These are phyloP conservation scores for Symmetrospora coprosmae DNA, from an alignment of 768 basidiomycete genomes.

Conservation along the genomic window DNA sequence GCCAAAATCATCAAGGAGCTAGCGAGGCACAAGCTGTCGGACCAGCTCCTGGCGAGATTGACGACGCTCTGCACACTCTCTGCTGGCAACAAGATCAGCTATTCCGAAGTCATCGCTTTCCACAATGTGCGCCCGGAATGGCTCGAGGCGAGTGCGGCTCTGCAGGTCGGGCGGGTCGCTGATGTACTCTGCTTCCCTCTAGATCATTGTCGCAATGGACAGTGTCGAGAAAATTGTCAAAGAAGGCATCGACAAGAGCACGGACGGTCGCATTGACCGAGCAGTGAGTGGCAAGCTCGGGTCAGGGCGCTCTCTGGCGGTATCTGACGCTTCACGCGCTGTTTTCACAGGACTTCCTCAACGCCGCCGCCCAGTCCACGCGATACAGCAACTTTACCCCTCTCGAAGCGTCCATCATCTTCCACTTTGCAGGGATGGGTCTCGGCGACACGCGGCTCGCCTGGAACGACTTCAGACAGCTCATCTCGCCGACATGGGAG, in stretches of 20 bases:
- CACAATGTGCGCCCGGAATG: slow-evolving; percentile 62
- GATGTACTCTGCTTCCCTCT: too few relatives aligned
- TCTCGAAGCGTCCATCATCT: slow-evolving; percentile 95
- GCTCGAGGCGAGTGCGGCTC: too few relatives aligned
- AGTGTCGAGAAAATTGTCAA: slow-evolving; percentile 66
- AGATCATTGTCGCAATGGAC: slow-evolving; percentile 55
- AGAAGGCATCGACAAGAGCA: slow-evolving; percentile 74
- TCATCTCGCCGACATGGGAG: slow-evolving; percentile 79
- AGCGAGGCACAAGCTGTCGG: slow-evolving; percentile 91
- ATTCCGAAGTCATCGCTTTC: slow-evolving; percentile 91
- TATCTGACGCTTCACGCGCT: background rate
- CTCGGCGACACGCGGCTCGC: slow-evolving; percentile 55
- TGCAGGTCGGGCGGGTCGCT: too few relatives aligned
- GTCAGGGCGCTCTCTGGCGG: background rate
- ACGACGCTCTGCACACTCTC: slow-evolving; percentile 81
- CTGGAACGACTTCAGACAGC: slow-evolving; percentile 76
- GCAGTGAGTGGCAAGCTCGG: slow-evolving; percentile 26
- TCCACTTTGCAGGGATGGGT: slow-evolving; percentile 89
- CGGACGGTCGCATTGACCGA: slow-evolving; percentile 89
- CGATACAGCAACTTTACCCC: slow-evolving; percentile 92
- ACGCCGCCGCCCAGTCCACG: slow-evolving; percentile 68
- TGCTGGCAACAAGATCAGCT: slow-evolving; percentile 79
- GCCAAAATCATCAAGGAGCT: slow-evolving; percentile 85
- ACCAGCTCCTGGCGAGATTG: slow-evolving; percentile 76
- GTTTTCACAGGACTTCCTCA: slow-evolving; percentile 60